These are phyloP conservation scores for Thalassiosira ordinaria DNA, from an alignment of 352 stramenopile genomes.

Conservation along the genomic window DNA sequence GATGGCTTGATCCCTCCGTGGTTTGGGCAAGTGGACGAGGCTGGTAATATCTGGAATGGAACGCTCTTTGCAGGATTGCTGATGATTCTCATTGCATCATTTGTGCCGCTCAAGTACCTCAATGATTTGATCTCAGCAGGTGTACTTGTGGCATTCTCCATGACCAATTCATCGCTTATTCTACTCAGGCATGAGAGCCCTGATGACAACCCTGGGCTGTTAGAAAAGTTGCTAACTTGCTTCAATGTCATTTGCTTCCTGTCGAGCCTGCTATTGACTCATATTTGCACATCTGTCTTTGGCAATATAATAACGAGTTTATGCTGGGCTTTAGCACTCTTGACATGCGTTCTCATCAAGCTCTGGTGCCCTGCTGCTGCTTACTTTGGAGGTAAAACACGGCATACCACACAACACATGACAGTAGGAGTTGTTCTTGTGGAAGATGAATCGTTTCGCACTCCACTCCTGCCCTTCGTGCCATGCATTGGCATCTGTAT, in stretches of 20 bases:
- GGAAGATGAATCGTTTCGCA: too few relatives aligned
- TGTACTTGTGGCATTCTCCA: conserved; percentile 70
- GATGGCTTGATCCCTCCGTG: conserved; percentile 92
- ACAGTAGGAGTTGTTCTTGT: too few relatives aligned
- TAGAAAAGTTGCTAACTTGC: conserved; percentile 32
- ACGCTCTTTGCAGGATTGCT: conserved; percentile 59
- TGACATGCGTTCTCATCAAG: too few relatives aligned
- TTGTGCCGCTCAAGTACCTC: conserved; percentile 74
- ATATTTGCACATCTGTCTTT: too few relatives aligned
- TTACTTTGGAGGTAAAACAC: too few relatives aligned
- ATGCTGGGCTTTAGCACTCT: too few relatives aligned
- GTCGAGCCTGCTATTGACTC: too few relatives aligned
- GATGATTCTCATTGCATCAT: conserved; percentile 69
- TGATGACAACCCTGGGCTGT: conserved; percentile 15
- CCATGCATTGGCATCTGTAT: too few relatives aligned
- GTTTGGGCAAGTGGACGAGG: conserved; percentile 78
- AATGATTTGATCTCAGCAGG: conserved; percentile 76
- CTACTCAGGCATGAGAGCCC: conserved; percentile 50
- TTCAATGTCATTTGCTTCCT: conserved; percentile 56
- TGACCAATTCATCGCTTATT: conserved; percentile 69
- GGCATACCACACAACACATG: too few relatives aligned
- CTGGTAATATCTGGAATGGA: conserved; percentile 59
- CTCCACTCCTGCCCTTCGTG: too few relatives aligned
- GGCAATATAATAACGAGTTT: too few relatives aligned
- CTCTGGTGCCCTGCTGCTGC: too few relatives aligned